phyloP scores from a whole-genome alignment of 1,284 basidiomycete species.

The Cryptococcus hybrid region DNA sequence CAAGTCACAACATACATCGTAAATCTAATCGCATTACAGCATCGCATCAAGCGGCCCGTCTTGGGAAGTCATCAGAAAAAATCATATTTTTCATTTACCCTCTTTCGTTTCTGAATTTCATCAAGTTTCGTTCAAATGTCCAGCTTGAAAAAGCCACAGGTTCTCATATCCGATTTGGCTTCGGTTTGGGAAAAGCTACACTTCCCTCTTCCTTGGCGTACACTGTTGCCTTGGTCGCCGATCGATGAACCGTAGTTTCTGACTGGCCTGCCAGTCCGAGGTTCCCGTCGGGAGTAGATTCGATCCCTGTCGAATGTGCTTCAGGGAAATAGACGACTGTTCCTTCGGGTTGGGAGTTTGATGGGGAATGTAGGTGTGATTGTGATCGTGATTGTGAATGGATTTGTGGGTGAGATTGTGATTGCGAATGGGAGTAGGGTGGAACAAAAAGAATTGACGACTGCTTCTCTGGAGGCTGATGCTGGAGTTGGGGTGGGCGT shows the following conservation, averaged over 20 bases:
- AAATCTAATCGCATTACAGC: too few relatives aligned
- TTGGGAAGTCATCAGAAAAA: too few relatives aligned
- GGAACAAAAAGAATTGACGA: neutral
- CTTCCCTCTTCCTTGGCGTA: slow-evolving; percentile 1
- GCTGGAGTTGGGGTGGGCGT: neutral
- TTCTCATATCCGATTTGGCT: neutral
- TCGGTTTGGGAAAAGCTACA: slow-evolving; percentile 11
- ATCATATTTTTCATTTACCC: too few relatives aligned
- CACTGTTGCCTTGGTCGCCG: slow-evolving; percentile 1
- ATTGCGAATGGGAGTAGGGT: neutral
- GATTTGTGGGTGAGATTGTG: neutral
- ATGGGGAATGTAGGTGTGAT: neutral
- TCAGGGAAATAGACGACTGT: slow-evolving; percentile 7
- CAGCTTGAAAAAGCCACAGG: too few relatives aligned
- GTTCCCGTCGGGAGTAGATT: neutral
- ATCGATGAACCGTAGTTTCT: neutral
- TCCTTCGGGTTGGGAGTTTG: neutral
- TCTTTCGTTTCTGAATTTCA: too few relatives aligned
- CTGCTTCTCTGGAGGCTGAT: too few relatives aligned
- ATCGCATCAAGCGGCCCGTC: too few relatives aligned
- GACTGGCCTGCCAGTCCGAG: neutral
- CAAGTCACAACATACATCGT: too few relatives aligned
- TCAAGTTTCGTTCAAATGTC: too few relatives aligned
- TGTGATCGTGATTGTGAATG: neutral
- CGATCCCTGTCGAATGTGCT: slow-evolving; percentile 10